These are phyloP conservation scores for Stentor coeruleus DNA, from an alignment of 73 alveolate genomes.

Conservation along the genomic window DNA sequence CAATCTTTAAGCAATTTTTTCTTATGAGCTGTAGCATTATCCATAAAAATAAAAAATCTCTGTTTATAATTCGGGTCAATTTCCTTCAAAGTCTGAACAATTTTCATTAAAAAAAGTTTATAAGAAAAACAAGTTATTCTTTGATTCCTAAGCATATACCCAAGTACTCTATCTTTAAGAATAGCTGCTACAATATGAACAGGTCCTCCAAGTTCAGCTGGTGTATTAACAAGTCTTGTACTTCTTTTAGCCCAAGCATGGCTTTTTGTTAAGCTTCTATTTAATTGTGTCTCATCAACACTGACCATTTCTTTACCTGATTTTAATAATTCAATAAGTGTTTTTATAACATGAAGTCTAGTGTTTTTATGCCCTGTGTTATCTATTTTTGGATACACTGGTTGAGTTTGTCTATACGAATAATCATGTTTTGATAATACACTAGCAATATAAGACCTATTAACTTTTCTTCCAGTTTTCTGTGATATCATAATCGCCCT, in stretches of 20 bases:
- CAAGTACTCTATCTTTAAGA: background rate
- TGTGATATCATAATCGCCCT: background rate
- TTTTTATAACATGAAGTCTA: background rate
- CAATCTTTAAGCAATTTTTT: background rate
- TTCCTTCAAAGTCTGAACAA: background rate
- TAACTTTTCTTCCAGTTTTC: background rate
- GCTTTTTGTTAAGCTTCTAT: background rate
- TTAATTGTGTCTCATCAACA: slow-evolving; percentile 3
- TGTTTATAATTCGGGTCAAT: slow-evolving; percentile 6
- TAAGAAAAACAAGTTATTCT: background rate
- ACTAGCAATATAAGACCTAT: background rate
- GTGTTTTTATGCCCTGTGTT: background rate
- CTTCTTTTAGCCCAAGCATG: background rate
- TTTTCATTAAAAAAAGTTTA: background rate
- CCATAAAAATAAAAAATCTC: background rate
- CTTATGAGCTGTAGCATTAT: background rate
- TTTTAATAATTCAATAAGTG: background rate
- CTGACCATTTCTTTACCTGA: background rate
- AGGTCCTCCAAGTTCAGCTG: background rate
- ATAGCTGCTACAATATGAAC: background rate
- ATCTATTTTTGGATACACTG: background rate
- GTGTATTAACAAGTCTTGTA: background rate
- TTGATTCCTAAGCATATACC: background rate
- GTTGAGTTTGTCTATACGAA: background rate
- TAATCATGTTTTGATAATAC: background rate